These are phyloP conservation scores for Podila clonocystis DNA, from an alignment of 192 early-diverging fungal genomes.

Conservation along the genomic window DNA sequence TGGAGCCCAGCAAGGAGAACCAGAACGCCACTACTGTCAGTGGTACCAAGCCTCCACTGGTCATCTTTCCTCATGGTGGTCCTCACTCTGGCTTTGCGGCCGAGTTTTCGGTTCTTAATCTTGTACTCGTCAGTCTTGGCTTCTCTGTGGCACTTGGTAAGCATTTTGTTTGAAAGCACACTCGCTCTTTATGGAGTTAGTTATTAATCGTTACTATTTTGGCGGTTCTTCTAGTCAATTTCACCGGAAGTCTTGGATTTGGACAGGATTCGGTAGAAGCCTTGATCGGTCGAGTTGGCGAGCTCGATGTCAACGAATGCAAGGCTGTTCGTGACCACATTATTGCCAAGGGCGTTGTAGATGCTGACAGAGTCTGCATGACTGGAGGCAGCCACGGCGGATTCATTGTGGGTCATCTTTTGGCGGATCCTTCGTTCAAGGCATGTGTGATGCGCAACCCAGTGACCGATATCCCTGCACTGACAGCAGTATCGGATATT, in stretches of 20 bases:
- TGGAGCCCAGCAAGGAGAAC: slow-evolving; percentile 33
- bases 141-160: slow-evolving; percentile 63
- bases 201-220: neutral
- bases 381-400: slow-evolving; percentile 84
- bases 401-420: slow-evolving; percentile 68
- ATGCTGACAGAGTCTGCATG: slow-evolving; percentile 60
- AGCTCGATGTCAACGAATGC: slow-evolving; percentile 73
- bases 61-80: slow-evolving; percentile 85
- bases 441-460: slow-evolving; percentile 78
- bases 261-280: slow-evolving; percentile 74
- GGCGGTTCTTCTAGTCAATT: slow-evolving; percentile 64
- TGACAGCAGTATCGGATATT: slow-evolving; percentile 71
- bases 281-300: slow-evolving; percentile 73
- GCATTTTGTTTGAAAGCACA: neutral
- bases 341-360: slow-evolving; percentile 51
- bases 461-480: slow-evolving; percentile 56
- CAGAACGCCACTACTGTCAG: slow-evolving; percentile 27
- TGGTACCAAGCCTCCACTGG: slow-evolving; percentile 60
- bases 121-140: slow-evolving; percentile 66
- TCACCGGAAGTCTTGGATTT: slow-evolving; percentile 81
- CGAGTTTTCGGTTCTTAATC: slow-evolving; percentile 56
- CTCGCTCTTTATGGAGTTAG: neutral
- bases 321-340: slow-evolving; percentile 58
- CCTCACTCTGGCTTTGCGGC: slow-evolving; percentile 70
- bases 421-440: slow-evolving; percentile 65